Percentiles rank a stretch among this genome's conserved stretches.
These are phyloP conservation scores for Hypoxylon sp. DNA, from an alignment of 2,329 filamentous ascomycete species.

Conservation along the genomic window DNA sequence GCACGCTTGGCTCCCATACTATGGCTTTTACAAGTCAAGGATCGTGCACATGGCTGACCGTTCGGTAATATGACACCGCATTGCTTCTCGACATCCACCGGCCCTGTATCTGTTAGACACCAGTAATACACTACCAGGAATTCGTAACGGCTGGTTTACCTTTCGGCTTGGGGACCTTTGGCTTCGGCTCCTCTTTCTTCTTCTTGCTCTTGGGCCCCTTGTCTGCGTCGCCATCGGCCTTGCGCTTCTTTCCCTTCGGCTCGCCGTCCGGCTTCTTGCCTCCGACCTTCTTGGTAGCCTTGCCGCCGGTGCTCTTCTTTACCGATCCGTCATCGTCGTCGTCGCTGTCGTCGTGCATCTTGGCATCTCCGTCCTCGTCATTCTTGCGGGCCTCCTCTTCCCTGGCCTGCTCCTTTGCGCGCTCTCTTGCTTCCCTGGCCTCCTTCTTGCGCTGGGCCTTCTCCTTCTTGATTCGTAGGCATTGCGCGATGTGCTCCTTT, in stretches of 20 bases:
- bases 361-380: slow-evolving; percentile 53
- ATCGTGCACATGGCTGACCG: slow-evolving; percentile 85
- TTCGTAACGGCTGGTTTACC: slow-evolving; percentile 53
- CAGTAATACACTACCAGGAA: slow-evolving; percentile 9
- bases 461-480: slow-evolving; percentile 83
- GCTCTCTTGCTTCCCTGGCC: slow-evolving; percentile 73
- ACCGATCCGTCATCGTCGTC: slow-evolving; percentile 58
- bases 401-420: slow-evolving; percentile 68
- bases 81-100: slow-evolving; percentile 92
- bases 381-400: slow-evolving; percentile 63
- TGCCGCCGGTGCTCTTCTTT: slow-evolving; percentile 49
- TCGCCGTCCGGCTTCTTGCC: slow-evolving; percentile 70
- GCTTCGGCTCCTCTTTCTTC: slow-evolving; percentile 91
- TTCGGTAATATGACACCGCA: slow-evolving; percentile 89
- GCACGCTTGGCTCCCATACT: slow-evolving; percentile 94
- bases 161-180: slow-evolving; percentile 84
- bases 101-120: slow-evolving; percentile 57
- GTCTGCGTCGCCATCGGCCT: slow-evolving; percentile 77
- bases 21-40: slow-evolving; percentile 92
- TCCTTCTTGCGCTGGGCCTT: slow-evolving; percentile 81
- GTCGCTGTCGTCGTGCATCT: slow-evolving; percentile 55
- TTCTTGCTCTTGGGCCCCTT: slow-evolving; percentile 90
- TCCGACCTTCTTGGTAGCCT: slow-evolving; percentile 67
- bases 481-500: slow-evolving; percentile 82
- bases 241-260: slow-evolving; percentile 78